Conservation (phyloP, 176 grass and related monocot species). For the Secale cereale region DNA sequence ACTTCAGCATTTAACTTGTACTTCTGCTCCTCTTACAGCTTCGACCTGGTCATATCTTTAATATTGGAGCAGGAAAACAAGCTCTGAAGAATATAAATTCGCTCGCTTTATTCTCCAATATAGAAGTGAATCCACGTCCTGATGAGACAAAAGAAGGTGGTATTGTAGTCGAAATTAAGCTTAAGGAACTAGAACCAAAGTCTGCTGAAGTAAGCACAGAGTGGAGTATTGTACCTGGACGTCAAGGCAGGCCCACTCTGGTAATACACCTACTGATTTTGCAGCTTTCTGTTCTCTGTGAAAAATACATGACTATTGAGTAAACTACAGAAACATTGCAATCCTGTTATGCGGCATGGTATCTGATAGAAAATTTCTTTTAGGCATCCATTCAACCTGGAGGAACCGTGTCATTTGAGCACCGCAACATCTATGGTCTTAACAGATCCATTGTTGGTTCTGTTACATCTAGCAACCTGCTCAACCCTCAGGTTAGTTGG, state of each 20-base stretch:
- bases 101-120: slow-evolving; percentile 89
- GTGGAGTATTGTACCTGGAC: slow-evolving; percentile 87
- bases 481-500: slow-evolving; percentile 83
- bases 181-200: slow-evolving; percentile 92
- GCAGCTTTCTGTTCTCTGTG: not conserved
- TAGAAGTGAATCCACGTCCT: slow-evolving; percentile 84
- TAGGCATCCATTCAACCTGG: slow-evolving; percentile 97
- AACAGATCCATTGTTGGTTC: slow-evolving; percentile 96
- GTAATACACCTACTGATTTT: slow-evolving; percentile 40
- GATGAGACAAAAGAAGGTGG: slow-evolving; percentile 98
- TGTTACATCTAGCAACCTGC: slow-evolving; percentile 93
- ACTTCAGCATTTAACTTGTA: slow-evolving; percentile 6
- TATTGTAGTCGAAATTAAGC: slow-evolving; percentile 94
- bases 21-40: slow-evolving; percentile 50
- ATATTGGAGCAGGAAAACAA: slow-evolving; percentile 92
- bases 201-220: slow-evolving; percentile 96
- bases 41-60: slow-evolving; percentile 87
- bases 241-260: slow-evolving; percentile 76
- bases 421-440: slow-evolving; percentile 85
- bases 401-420: slow-evolving; percentile 94
- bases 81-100: slow-evolving; percentile 95
- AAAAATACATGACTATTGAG: not conserved
- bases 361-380: slow-evolving; percentile 28
- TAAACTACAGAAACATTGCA: not conserved
- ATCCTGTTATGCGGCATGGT: not conserved